Evolutionary conservation across 164 flowering plant genomes (phyloP), one percentile per base, ranked within the genome.

Genomic region (Taxillus chinensis): DNA sequence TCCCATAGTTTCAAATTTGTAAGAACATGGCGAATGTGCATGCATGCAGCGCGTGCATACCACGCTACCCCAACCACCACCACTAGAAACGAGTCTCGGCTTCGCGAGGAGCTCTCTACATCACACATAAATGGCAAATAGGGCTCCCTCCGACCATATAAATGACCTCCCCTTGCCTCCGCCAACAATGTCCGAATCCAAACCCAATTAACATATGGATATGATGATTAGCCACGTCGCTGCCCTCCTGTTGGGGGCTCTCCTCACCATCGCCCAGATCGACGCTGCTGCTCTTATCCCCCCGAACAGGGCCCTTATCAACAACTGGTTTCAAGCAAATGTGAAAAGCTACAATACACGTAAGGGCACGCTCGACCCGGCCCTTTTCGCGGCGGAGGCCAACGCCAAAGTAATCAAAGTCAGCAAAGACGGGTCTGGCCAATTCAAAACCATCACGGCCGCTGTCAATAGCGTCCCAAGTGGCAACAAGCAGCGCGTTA

Each of bases 401-500:
- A 45, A 10, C 2, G 39, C 40, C 0, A 73, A 41, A 45, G 59
- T 73, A 2, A 76, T 85, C 13, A 82, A 62, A 62, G 85, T 88
- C 50, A 68, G 61, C 12, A 54, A 73, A n/a, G 80, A 76, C 45
- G 92, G 96, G 0, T 65, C 57, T 7, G 90, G 92, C 6, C 74
- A 83, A 15, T 89, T 86, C 72, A 78, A 75, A 67, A 84, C 87
- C 2, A 48, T 89, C 2, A 59, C 65, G 0, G 90, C 74, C 0
- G 96, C 96, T 39, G 11, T 86, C 5, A 69, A 75, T 0, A 82
- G 83, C 69, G 52, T 89, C 27, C 83, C 85, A 0, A 9, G 45
- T 0, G 78, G 77, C 41, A 89, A 82, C 48, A 56, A 63, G 2
- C 50, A 65, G 0, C 75, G 88, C 0, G 79, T 74, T 1, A 68